Evolutionary conservation across 108 stramenopile genomes (phyloP), one percentile per base, ranked within the genome.

Genomic region (Cyclotella atomus): DNA sequence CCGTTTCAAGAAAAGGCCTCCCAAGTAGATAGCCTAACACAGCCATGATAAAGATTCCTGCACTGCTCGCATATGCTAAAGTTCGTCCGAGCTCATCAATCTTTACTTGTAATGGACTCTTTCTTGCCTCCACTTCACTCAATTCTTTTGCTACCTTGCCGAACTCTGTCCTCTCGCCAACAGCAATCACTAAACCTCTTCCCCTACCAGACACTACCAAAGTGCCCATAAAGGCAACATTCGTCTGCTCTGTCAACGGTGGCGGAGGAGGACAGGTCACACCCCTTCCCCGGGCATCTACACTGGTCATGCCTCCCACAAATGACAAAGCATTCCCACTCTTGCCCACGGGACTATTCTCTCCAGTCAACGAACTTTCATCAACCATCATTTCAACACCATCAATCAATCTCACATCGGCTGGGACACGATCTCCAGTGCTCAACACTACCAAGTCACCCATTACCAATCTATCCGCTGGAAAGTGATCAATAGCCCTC

Each of bases 21-120:
- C 97, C 95, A 59, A 94, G 80, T 8, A 91, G 49, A 21, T 89
- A 82, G 7, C 98, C 98, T 54, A 92, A 66, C 25, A 94, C 29
- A 15, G 91, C 96, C 76, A 99, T 97, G 17, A 93, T 16, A 10
- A 75, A 81, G 83, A 99, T 99, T 14, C 93, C 86, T 15, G 81
- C 83, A 60, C 91, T 93, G 38, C 88, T 89, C 7, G 89, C 71
- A 61, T 80, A 78, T 24, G 92, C 95, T 46, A 99, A 66, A 27
- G 85, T 74, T 71, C 93, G 83, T 21, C 97, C 96, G 75, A 99
- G 79, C 55, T 94, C 97, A 83, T 98, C 98, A 87, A 99, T 99
- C 54, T 96, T 96, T 52, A 89, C 57, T 82, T 99, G 98, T 19
- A 99, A 82, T 15, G 97, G 97, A 25, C 94, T 96, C 60, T 96